phyloP scores from a whole-genome alignment of 768 basidiomycete genomes.

The Tricholoma flavovirens region DNA sequence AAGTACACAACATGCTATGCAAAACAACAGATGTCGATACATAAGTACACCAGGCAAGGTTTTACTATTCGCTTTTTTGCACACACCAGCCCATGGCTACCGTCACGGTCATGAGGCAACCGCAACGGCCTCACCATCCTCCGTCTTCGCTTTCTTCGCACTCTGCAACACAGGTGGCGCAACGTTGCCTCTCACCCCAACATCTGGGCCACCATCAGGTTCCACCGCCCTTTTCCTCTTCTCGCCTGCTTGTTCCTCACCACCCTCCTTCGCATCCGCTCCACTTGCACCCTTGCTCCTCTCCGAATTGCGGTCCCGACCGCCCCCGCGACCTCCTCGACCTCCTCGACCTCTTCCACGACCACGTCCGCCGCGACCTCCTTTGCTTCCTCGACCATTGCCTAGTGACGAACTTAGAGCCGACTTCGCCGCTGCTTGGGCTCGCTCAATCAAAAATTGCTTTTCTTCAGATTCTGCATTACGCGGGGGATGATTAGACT shows the following conservation, averaged over 20 bases:
- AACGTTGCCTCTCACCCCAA: slow-evolving; percentile 55
- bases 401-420: slow-evolving; percentile 27
- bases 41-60: not conserved
- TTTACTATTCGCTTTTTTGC: not conserved
- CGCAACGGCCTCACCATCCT: slow-evolving; percentile 22
- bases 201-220: slow-evolving; percentile 71
- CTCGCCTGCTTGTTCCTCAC: slow-evolving; percentile 49
- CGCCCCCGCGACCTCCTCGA: slow-evolving; percentile 36
- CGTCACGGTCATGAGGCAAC: slow-evolving; percentile 15
- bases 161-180: slow-evolving; percentile 48
- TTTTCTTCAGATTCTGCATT: slow-evolving; percentile 64
- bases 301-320: slow-evolving; percentile 31
- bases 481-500: not conserved
- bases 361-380: slow-evolving; percentile 40
- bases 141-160: slow-evolving; percentile 41
- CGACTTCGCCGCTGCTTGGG: slow-evolving; percentile 57
- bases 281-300: not conserved
- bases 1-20: slow-evolving; percentile 8
- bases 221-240: slow-evolving; percentile 76
- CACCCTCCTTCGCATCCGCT: slow-evolving; percentile 29
- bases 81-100: too few species aligned
- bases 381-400: slow-evolving; percentile 24
- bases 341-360: slow-evolving; percentile 36
- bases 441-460: slow-evolving; percentile 68
- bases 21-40: not conserved